phyloP scores from a whole-genome alignment of 2,329 filamentous ascomycete genomes.

The Chaetomium sp. region DNA sequence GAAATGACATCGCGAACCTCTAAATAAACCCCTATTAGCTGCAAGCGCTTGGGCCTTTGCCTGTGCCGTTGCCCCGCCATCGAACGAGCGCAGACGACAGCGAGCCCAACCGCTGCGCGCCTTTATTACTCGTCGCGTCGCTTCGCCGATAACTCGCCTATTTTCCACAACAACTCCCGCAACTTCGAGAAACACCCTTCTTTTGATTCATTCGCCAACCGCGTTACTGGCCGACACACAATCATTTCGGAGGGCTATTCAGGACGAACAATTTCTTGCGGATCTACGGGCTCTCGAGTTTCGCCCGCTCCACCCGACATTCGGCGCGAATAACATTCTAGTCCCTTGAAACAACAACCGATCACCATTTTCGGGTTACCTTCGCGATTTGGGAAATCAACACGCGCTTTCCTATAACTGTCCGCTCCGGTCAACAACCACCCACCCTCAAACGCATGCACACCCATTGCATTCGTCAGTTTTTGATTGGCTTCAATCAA shows the following conservation, averaged over 20 bases:
- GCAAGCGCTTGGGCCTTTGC: conserved; percentile 9
- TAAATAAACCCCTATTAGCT: conserved; percentile 1
- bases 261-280: neutral
- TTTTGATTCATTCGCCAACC: neutral
- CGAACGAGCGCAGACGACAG: conserved; percentile 9
- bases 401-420: conserved; percentile 4
- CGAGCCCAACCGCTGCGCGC: conserved; percentile 12
- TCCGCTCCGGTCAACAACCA: neutral
- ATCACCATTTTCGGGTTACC: neutral
- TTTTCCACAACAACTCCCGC: neutral
- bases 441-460: neutral
- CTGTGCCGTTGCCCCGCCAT: conserved; percentile 31
- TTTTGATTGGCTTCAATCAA: conserved; percentile 2
- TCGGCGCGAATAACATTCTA: neutral
- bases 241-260: neutral
- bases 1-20: conserved; percentile 16
- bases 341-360: neutral
- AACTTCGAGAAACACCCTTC: neutral
- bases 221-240: neutral
- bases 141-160: conserved; percentile 3
- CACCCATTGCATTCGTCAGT: neutral
- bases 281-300: neutral
- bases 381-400: neutral
- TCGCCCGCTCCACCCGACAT: neutral
- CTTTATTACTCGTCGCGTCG: conserved; percentile 7